Conservation (phyloP, 2,329 filamentous ascomycete species). For the Cryphonectria japonica region DNA sequence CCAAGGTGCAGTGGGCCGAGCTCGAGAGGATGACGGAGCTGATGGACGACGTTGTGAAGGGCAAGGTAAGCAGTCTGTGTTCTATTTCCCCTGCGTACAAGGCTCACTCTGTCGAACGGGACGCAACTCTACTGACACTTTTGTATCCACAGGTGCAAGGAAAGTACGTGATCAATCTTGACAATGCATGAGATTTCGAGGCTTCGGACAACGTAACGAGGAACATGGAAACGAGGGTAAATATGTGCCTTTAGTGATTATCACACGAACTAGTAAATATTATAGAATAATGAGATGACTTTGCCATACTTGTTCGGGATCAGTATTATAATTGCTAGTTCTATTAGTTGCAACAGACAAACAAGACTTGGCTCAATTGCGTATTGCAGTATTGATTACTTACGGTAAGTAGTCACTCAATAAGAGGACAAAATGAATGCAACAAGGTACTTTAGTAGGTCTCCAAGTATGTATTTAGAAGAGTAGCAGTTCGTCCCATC, state of each 20-base stretch:
- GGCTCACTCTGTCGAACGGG: accelerated
- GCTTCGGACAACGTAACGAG: too few relatives aligned
- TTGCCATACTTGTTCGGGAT: too few relatives aligned
- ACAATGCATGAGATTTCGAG: constrained; percentile 10
- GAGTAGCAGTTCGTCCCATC: neutral
- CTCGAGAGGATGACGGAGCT: constrained; percentile 34
- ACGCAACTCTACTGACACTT: neutral
- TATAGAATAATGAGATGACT: neutral
- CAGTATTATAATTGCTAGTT: too few relatives aligned
- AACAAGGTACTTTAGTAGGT: too few relatives aligned
- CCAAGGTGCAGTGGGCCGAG: constrained; percentile 34
- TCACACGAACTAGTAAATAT: neutral
- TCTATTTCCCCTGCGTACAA: neutral
- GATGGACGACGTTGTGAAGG: constrained; percentile 28
- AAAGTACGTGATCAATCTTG: constrained; percentile 27
- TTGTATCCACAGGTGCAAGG: constrained; percentile 17
- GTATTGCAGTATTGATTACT: too few relatives aligned
- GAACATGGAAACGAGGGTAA: neutral
- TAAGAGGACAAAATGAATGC: too few relatives aligned
- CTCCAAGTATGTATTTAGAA: too few relatives aligned
- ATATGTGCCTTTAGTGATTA: neutral
- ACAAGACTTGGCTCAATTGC: too few relatives aligned
- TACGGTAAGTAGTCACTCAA: too few relatives aligned
- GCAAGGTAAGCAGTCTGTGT: constrained; percentile 19
- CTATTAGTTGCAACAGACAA: too few relatives aligned